A percentile compares a stretch with the other conserved stretches of the same genome.
Conservation (phyloP, 345 rosid species). For the Linum trigynum region DNA sequence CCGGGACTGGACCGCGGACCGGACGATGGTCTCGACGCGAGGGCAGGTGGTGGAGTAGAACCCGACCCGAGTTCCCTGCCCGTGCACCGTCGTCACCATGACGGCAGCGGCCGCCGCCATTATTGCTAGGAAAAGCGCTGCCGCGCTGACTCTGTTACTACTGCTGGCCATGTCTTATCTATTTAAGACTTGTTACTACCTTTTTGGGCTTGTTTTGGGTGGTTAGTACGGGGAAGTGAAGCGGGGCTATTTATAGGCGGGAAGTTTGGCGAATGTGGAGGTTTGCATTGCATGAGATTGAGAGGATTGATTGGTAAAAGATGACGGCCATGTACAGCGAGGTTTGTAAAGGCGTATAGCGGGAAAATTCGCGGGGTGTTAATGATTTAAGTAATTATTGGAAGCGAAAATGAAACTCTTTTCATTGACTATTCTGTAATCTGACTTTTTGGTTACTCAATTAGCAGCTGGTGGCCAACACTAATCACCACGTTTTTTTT, state of each 20-base stretch:
- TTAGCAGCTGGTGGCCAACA: background rate
- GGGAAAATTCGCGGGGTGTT: background rate
- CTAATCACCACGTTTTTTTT: too few relatives aligned
- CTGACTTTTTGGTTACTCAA: background rate
- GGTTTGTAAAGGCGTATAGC: too few relatives aligned
- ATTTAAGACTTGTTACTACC: background rate
- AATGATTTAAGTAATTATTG: too few relatives aligned
- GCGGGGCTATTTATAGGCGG: too few relatives aligned
- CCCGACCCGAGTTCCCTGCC: constrained; percentile 28
- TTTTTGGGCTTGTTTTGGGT: too few relatives aligned
- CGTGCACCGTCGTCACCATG: too few relatives aligned
- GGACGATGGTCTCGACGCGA: constrained; percentile 37
- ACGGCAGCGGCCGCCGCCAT: constrained; percentile 8
- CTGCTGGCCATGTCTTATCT: too few relatives aligned
- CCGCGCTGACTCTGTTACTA: background rate
- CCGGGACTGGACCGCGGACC: constrained; percentile 27
- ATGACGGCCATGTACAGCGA: too few relatives aligned
- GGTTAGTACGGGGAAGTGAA: too few relatives aligned
- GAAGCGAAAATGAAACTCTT: background rate
- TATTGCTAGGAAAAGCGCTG: background rate
- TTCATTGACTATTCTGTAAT: background rate
- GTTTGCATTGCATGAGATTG: background rate
- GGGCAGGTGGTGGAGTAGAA: constrained; percentile 34
- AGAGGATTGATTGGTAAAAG: too few relatives aligned
- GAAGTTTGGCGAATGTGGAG: too few relatives aligned